Conservation (phyloP, 176 grass and related monocot genomes). For the Tillandsia leiboldiana region DNA sequence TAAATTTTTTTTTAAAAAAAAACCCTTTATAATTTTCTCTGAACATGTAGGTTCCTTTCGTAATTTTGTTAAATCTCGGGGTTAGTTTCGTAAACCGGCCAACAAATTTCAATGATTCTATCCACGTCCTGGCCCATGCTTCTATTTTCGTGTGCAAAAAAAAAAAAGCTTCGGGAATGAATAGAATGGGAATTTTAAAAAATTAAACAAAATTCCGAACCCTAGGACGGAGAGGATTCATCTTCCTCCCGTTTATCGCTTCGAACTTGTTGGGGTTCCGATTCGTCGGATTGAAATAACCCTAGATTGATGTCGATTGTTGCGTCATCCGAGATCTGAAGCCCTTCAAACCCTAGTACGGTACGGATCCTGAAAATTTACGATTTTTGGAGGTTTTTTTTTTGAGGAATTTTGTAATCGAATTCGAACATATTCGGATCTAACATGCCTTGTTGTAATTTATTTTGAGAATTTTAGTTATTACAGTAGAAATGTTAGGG, state of each 20-base stretch:
- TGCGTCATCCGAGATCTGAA: constrained; percentile 7
- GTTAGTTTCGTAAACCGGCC: not conserved
- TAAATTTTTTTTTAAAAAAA: too few species aligned
- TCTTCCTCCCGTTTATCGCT: not conserved
- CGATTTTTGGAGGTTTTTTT: not conserved
- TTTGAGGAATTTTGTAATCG: not conserved
- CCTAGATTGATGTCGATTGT: not conserved
- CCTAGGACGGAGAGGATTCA: not conserved
- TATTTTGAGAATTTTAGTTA: not conserved
- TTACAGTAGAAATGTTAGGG: not conserved
- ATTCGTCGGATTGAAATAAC: not conserved
- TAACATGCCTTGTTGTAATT: not conserved
- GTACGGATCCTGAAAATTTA: not conserved
- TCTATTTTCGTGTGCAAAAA: not conserved
- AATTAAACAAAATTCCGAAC: not conserved
- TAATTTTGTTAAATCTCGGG: not conserved
- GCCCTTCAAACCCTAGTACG: constrained; percentile 4
- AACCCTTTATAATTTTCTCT: too few species aligned
- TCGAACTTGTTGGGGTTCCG: not conserved
- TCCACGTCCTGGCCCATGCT: not conserved
- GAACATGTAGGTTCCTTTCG: not conserved
- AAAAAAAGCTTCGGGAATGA: not conserved
- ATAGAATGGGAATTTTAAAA: not conserved
- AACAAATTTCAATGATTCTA: not conserved
- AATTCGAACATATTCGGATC: not conserved